These are phyloP conservation scores for Myxozyma monticola DNA, from an alignment of 805 yeast genomes.

Conservation along the genomic window DNA sequence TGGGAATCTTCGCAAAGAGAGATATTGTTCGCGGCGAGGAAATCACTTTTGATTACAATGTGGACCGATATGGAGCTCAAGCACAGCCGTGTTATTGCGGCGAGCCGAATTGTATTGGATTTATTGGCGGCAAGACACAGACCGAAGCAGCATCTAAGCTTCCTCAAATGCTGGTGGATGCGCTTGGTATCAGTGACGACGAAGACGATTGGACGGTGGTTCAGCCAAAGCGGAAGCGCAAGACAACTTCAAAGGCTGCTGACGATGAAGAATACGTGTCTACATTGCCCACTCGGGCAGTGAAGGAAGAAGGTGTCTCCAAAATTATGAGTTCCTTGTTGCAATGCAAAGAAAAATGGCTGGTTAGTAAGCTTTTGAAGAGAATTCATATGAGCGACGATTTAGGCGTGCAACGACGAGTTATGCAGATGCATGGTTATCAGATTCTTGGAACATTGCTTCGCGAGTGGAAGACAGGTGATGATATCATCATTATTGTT, in stretches of 20 bases:
- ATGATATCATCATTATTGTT: slow-evolving; percentile 48
- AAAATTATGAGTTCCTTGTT: slow-evolving; percentile 78
- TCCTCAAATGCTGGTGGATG: slow-evolving; percentile 82
- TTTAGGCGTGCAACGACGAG: slow-evolving; percentile 55
- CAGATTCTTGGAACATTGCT: slow-evolving; percentile 68
- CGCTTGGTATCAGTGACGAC: slow-evolving; percentile 76
- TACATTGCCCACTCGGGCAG: slow-evolving; percentile 54
- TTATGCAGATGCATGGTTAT: slow-evolving; percentile 84
- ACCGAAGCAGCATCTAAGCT: slow-evolving; percentile 83
- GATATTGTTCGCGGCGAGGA: slow-evolving; percentile 77
- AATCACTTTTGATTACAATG: slow-evolving; percentile 88
- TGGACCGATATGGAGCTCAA: slow-evolving; percentile 92
- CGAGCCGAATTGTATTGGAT: slow-evolving; percentile 86
- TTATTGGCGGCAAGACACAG: slow-evolving; percentile 95
- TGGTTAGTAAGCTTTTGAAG: slow-evolving; percentile 65
- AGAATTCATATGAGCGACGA: slow-evolving; percentile 57
- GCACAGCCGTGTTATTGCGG: slow-evolving; percentile 96
- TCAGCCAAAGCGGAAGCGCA: slow-evolving; percentile 58
- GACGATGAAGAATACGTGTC: slow-evolving; percentile 59
- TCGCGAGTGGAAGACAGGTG: slow-evolving; percentile 44
- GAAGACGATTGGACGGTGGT: slow-evolving; percentile 49
- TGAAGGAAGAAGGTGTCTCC: slow-evolving; percentile 62
- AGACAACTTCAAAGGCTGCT: slow-evolving; percentile 44
- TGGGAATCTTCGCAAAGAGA: slow-evolving; percentile 93
- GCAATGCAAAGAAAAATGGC: slow-evolving; percentile 68